phyloP scores from a whole-genome alignment of 2,329 filamentous ascomycete genomes.

The Cytospora piceae region DNA sequence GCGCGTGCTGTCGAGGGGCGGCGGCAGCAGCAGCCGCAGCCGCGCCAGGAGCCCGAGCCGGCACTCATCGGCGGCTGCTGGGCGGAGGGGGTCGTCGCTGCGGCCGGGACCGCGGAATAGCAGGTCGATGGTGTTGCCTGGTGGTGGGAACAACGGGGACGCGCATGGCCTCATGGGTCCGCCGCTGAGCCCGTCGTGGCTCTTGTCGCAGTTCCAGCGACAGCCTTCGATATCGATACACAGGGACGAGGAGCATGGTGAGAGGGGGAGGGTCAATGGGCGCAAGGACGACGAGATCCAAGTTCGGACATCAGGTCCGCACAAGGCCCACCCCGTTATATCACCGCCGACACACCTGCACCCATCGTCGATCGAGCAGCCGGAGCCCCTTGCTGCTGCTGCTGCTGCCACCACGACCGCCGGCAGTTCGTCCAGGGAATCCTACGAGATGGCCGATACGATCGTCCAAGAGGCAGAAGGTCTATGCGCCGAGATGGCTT shows the following conservation, averaged over 20 bases:
- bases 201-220: slow-evolving; percentile 27
- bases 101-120: slow-evolving; percentile 12
- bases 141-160: background rate
- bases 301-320: slow-evolving; percentile 6
- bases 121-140: slow-evolving; percentile 13
- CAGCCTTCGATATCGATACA: slow-evolving; percentile 5
- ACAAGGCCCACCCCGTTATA: slow-evolving; percentile 5
- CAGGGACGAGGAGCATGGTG: background rate
- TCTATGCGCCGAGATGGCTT: slow-evolving; percentile 55
- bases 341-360: background rate
- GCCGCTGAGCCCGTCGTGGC: slow-evolving; percentile 29
- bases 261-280: background rate
- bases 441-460: slow-evolving; percentile 34
- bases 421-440: slow-evolving; percentile 22
- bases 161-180: slow-evolving; percentile 16
- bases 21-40: background rate
- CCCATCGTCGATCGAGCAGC: slow-evolving; percentile 13
- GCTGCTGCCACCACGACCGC: slow-evolving; percentile 2
- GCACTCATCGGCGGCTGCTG: background rate
- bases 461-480: slow-evolving; percentile 43
- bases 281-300: background rate
- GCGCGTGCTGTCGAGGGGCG: slow-evolving; percentile 33
- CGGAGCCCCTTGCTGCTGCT: slow-evolving; percentile 20
- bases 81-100: slow-evolving; percentile 6
- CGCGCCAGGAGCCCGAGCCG: slow-evolving; percentile 4